Percentiles rank a stretch among this genome's conserved stretches.
These are phyloP conservation scores for Monosporascus sp. DNA, from an alignment of 2,329 filamentous ascomycete genomes.

Conservation along the genomic window DNA sequence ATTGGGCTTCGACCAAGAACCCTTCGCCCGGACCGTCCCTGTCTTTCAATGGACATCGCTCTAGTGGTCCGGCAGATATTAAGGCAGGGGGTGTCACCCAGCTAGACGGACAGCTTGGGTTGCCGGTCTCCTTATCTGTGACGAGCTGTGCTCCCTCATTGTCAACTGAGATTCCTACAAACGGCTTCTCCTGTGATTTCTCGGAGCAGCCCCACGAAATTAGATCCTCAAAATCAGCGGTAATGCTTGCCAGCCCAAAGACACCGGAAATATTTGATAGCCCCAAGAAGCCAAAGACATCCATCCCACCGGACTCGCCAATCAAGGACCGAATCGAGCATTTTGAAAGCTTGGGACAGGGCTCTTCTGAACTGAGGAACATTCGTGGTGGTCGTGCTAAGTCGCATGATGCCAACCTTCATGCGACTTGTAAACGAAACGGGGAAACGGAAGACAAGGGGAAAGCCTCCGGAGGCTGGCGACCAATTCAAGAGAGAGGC, in stretches of 20 bases:
- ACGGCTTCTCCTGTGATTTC: constrained; percentile 25
- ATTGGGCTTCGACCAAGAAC: constrained; percentile 12
- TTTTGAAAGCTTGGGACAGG: constrained; percentile 21
- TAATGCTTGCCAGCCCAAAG: too few relatives aligned
- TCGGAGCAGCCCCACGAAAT: neutral
- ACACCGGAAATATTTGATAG: neutral
- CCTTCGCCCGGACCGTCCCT: constrained; percentile 16
- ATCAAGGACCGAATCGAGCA: constrained; percentile 22
- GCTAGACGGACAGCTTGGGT: neutral
- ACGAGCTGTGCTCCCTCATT: constrained; percentile 18
- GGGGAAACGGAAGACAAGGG: constrained; percentile 5
- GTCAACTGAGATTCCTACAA: constrained; percentile 21
- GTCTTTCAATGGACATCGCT: constrained; percentile 12
- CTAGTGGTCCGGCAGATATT: constrained; percentile 5
- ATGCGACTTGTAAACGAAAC: neutral
- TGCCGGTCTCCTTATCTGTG: constrained; percentile 1
- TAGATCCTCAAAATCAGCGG: neutral
- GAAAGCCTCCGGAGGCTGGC: constrained; percentile 9
- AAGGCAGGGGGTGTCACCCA: constrained; percentile 1
- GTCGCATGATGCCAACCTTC: constrained; percentile 3
- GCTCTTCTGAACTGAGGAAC: constrained; percentile 3
- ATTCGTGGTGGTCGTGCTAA: constrained; percentile 2
- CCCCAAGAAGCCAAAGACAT: neutral
- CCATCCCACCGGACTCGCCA: constrained; percentile 19
- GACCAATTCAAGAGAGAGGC: constrained; percentile 19